Percentiles rank a stretch among this genome's conserved stretches.
These are phyloP conservation scores for Fusarium sarcochroum DNA, from an alignment of 2,329 filamentous ascomycete genomes.

Conservation along the genomic window DNA sequence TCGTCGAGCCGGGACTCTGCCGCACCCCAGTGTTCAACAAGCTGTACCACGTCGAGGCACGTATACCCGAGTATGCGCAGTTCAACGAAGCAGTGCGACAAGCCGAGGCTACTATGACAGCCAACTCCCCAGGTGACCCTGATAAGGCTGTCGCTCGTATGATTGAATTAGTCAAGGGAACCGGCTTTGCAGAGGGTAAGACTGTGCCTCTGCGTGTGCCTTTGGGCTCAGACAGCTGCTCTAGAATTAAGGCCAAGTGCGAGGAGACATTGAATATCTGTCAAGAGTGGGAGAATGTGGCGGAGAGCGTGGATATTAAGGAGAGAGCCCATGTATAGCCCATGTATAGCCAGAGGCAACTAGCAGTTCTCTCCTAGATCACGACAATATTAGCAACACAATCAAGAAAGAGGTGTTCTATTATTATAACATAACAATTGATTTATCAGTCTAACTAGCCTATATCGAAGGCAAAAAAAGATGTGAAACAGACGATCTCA, in stretches of 20 bases:
- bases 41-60: conserved; percentile 47
- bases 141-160: conserved; percentile 64
- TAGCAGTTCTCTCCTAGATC: no score
- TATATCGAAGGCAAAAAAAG: no score
- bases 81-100: conserved; percentile 50
- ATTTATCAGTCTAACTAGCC: no score
- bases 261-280: conserved; percentile 63
- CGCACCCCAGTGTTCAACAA: conserved; percentile 58
- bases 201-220: conserved; percentile 63
- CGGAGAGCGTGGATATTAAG: conserved; percentile 61
- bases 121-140: conserved; percentile 64
- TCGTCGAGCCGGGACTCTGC: conserved; percentile 59
- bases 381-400: not conserved
- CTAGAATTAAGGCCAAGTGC: conserved; percentile 63
- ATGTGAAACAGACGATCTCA: no score
- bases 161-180: conserved; percentile 68
- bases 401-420: not conserved
- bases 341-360: no score
- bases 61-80: conserved; percentile 46
- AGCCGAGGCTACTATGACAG: conserved; percentile 33
- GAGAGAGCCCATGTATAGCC: no score
- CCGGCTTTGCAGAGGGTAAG: conserved; percentile 51
- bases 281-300: conserved; percentile 64
- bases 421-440: no score
- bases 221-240: conserved; percentile 67